Evolutionary conservation across 1,139 yeast genomes (phyloP).

Genomic region (Candida labiduridarum): DNA sequence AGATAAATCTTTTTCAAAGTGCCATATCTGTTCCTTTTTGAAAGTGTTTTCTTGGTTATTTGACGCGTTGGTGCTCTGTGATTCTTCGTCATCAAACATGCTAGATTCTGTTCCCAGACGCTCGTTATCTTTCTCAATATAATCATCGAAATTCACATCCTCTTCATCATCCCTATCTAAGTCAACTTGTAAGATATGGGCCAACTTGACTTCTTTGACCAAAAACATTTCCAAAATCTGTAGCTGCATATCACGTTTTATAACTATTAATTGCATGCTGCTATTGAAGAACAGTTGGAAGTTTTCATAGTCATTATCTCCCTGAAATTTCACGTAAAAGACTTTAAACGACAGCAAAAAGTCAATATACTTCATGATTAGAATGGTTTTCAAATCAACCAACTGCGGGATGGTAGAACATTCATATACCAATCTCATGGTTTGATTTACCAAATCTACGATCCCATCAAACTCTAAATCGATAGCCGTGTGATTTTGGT

Average conservation of each 20-base stretch:
- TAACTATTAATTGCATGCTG: slow-evolving; percentile 17
- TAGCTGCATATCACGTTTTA: slow-evolving; percentile 28
- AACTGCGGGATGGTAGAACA: slow-evolving; percentile 6
- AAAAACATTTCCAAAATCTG: slow-evolving; percentile 33
- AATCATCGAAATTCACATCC: slow-evolving; percentile 54
- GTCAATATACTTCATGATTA: slow-evolving; percentile 34
- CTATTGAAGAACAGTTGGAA: slow-evolving; percentile 30
- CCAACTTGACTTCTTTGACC: slow-evolving; percentile 36
- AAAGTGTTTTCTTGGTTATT: slow-evolving; percentile 11
- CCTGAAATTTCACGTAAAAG: slow-evolving; percentile 34
- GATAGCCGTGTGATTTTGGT: slow-evolving; percentile 18
- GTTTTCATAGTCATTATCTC: slow-evolving; percentile 26
- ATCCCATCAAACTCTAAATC: slow-evolving; percentile 16
- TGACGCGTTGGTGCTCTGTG: slow-evolving; percentile 7
- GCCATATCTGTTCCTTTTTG: slow-evolving; percentile 24
- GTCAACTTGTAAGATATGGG: slow-evolving; percentile 28
- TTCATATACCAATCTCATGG: slow-evolving; percentile 14
- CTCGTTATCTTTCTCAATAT: slow-evolving; percentile 20
- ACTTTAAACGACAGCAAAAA: slow-evolving; percentile 34
- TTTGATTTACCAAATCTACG: slow-evolving; percentile 14
- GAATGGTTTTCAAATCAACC: slow-evolving; percentile 24
- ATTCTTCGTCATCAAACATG: slow-evolving; percentile 21
- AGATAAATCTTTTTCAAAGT: slow-evolving; percentile 50
- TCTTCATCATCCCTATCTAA: slow-evolving; percentile 61
- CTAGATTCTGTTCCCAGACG: slow-evolving; percentile 15